These are phyloP conservation scores for Jackrogersella minutella DNA, from an alignment of 495 filamentous ascomycete species.

Conservation along the genomic window DNA sequence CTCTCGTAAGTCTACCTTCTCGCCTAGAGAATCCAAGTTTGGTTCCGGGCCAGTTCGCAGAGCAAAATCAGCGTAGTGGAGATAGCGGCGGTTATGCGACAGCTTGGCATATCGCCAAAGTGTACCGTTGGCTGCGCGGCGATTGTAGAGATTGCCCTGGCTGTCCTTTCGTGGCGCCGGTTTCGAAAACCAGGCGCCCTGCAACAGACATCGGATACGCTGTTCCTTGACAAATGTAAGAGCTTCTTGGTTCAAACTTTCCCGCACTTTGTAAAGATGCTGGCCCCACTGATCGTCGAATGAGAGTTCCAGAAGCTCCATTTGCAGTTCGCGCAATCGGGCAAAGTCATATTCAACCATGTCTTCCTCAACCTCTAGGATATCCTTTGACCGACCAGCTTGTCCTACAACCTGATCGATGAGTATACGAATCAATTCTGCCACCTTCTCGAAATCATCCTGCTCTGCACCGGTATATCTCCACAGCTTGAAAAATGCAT, in stretches of 20 bases:
- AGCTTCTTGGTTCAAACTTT: constrained; percentile 90
- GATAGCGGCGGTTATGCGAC: constrained; percentile 87
- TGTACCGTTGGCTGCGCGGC: constrained; percentile 50
- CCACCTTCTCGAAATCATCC: constrained; percentile 91
- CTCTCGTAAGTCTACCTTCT: constrained; percentile 88
- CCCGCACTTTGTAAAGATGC: constrained; percentile 87
- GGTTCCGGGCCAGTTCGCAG: constrained; percentile 69
- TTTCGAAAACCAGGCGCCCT: constrained; percentile 89
- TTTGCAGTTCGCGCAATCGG: constrained; percentile 85
- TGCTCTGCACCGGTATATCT: constrained; percentile 81
- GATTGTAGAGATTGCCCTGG: constrained; percentile 45
- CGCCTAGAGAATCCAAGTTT: constrained; percentile 73
- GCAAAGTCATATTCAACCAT: constrained; percentile 81
- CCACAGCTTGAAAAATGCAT: constrained; percentile 92
- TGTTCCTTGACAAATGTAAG: constrained; percentile 97
- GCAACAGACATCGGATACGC: constrained; percentile 87
- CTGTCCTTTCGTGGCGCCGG: constrained; percentile 52
- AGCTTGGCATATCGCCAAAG: constrained; percentile 85
- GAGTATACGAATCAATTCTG: constrained; percentile 89
- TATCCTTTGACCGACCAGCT: constrained; percentile 81
- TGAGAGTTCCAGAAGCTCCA: constrained; percentile 88
- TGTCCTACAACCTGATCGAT: constrained; percentile 90
- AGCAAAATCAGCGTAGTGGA: constrained; percentile 93
- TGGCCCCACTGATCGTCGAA: constrained; percentile 96
- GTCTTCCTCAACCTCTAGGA: constrained; percentile 89